phyloP scores from a whole-genome alignment of 352 stramenopile genomes.

The Globisporangium canariense region DNA sequence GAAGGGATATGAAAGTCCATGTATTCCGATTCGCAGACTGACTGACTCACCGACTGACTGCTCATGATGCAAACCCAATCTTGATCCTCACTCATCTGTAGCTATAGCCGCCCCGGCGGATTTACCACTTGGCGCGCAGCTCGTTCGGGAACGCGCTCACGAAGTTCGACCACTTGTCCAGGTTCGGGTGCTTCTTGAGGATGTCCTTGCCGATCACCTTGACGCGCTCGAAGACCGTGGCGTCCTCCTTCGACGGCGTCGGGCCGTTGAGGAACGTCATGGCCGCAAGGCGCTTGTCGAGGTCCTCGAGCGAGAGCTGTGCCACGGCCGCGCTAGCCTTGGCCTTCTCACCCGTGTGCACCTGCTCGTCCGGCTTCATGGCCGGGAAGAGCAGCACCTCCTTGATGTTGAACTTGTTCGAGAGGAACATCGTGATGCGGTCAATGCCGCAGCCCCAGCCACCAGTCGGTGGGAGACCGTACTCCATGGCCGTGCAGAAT shows the following conservation, averaged over 20 bases:
- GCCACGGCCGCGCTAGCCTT: neutral
- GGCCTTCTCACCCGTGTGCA: constrained; percentile 15
- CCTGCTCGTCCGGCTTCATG: constrained; percentile 96
- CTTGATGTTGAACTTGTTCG: constrained; percentile 94
- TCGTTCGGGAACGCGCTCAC: constrained; percentile 75
- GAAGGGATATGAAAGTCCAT: constrained; percentile 2
- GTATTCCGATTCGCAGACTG: constrained; percentile 1
- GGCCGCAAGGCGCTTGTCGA: constrained; percentile 59
- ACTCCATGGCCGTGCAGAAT: constrained; percentile 93
- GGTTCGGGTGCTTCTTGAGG: constrained; percentile 68
- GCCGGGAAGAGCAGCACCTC: constrained; percentile 99
- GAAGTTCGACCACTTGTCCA: constrained; percentile 74
- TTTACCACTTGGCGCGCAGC: constrained; percentile 71
- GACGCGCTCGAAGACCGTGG: constrained; percentile 58
- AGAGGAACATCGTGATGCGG: constrained; percentile 96
- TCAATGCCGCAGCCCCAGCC: constrained; percentile 98
- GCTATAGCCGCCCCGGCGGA: neutral
- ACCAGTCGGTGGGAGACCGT: constrained; percentile 96
- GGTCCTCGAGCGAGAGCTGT: constrained; percentile 35
- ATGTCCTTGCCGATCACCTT: constrained; percentile 79
- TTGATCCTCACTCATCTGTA: neutral
- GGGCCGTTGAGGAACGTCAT: constrained; percentile 68
- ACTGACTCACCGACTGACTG: neutral
- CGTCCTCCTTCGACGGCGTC: constrained; percentile 72
- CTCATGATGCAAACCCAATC: neutral